Evolutionary conservation across 2,329 filamentous ascomycete genomes (phyloP).

Genomic region (Penicillium expansum): DNA sequence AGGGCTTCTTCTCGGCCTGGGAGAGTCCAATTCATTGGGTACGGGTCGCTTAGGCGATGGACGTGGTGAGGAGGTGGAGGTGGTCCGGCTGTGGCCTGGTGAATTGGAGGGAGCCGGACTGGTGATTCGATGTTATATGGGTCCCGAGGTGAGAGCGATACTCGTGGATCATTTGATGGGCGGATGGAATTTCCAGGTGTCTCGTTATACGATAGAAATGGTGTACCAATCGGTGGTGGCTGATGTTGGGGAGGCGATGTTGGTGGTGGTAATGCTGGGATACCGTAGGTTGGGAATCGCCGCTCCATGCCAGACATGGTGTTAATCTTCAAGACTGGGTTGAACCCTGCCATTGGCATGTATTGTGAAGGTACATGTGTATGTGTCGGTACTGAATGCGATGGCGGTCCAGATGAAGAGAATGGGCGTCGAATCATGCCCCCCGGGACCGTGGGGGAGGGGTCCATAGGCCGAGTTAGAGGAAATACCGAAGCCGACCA

Average conservation of each 20-base stretch:
- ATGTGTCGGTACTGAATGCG: constrained; percentile 23
- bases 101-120: constrained; percentile 39
- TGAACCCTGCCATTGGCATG: constrained; percentile 27
- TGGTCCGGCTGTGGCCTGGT: constrained; percentile 30
- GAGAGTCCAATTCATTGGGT: constrained; percentile 28
- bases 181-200: constrained; percentile 26
- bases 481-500: constrained; percentile 35
- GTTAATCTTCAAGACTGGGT: constrained; percentile 23
- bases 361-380: constrained; percentile 29
- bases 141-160: constrained; percentile 28
- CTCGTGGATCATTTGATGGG: constrained; percentile 25
- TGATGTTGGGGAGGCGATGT: constrained; percentile 37
- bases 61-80: constrained; percentile 22
- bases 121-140: constrained; percentile 30
- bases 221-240: constrained; percentile 21
- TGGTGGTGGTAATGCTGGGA: constrained; percentile 28
- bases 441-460: constrained; percentile 25
- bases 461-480: constrained; percentile 29
- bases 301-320: constrained; percentile 26
- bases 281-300: constrained; percentile 28
- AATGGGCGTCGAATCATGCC: constrained; percentile 31
- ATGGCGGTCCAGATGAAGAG: constrained; percentile 33
- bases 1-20: constrained; percentile 23
- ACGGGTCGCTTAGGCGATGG: constrained; percentile 37
- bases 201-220: constrained; percentile 31